Conservation (phyloP, 441 rosid genomes). For the Isatis lusitanica region DNA sequence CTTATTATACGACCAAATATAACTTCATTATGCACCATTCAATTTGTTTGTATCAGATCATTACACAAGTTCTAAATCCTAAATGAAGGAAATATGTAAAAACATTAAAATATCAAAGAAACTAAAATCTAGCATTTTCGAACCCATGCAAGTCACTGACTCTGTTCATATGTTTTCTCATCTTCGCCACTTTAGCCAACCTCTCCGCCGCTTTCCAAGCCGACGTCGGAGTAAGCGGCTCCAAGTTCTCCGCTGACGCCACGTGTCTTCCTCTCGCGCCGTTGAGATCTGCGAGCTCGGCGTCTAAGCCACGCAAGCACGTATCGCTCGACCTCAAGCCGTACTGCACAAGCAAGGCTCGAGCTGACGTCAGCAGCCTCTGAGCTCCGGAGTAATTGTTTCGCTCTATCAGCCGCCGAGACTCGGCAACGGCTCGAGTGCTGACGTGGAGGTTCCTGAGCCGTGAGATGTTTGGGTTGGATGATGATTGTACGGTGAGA, state of each 20-base stretch:
- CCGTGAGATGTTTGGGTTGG: constrained; percentile 52
- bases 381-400: constrained; percentile 60
- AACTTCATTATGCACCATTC: constrained; percentile 23
- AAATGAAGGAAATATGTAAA: background rate
- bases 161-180: constrained; percentile 89
- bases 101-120: background rate
- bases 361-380: constrained; percentile 69
- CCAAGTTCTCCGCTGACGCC: constrained; percentile 38
- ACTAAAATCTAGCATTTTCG: constrained; percentile 89
- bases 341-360: constrained; percentile 57
- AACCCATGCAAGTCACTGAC: constrained; percentile 96
- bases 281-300: constrained; percentile 62
- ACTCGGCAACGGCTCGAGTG: constrained; percentile 71
- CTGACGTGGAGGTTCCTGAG: constrained; percentile 70
- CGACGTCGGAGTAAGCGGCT: constrained; percentile 83
- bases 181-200: constrained; percentile 85
- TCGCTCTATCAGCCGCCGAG: constrained; percentile 61
- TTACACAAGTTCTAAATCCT: constrained; percentile 21
- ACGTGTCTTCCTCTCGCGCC: constrained; percentile 40
- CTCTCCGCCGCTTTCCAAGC: constrained; percentile 93
- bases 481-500: constrained; percentile 51
- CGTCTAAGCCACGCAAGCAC: constrained; percentile 53
- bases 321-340: constrained; percentile 29
- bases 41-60: constrained; percentile 22
- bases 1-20: background rate